A percentile compares a stretch with the other conserved stretches of the same genome.
Conservation (phyloP, 2,329 filamentous ascomycete species). For the Scedosporium dehoogii region DNA sequence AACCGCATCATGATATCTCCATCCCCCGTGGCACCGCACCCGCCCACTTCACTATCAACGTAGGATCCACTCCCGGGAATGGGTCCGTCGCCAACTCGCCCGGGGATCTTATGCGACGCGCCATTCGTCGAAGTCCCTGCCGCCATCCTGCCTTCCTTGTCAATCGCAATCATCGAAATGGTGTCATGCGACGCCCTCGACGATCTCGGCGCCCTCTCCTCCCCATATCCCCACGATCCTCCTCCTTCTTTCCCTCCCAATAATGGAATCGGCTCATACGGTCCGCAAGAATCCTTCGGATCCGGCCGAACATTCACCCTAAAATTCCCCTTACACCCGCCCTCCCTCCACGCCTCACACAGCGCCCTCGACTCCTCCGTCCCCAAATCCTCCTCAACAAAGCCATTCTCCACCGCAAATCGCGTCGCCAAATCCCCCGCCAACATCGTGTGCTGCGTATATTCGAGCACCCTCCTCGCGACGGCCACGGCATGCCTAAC, state of each 20-base stretch:
- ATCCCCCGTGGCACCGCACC: conserved; percentile 46
- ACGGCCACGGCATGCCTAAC: conserved; percentile 38
- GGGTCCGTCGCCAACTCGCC: conserved; percentile 45
- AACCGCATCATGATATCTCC: conserved; percentile 50
- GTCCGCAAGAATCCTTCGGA: conserved; percentile 31
- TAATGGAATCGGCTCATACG: conserved; percentile 26
- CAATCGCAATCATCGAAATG: conserved; percentile 40
- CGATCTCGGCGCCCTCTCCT: not conserved
- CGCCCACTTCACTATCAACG: conserved; percentile 42
- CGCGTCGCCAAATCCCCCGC: conserved; percentile 41
- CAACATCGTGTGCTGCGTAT: conserved; percentile 41
- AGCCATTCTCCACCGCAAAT: conserved; percentile 44
- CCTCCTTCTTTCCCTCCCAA: not conserved
- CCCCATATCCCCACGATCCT: not conserved
- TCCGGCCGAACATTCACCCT: conserved; percentile 35
- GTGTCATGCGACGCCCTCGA: conserved; percentile 34
- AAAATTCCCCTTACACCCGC: conserved; percentile 40
- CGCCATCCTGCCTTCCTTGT: conserved; percentile 34
- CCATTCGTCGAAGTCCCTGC: conserved; percentile 48
- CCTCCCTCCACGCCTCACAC: conserved; percentile 32
- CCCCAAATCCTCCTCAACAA: conserved; percentile 30
- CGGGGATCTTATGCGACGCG: conserved; percentile 42
- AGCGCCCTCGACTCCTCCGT: conserved; percentile 27
- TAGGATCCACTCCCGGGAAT: conserved; percentile 46
- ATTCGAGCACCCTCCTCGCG: conserved; percentile 38